Evolutionary conservation across 148 eudicot species (phyloP), one percentile per base, ranked within the genome.

Genomic region (Amaranthus hypochondriacus): DNA sequence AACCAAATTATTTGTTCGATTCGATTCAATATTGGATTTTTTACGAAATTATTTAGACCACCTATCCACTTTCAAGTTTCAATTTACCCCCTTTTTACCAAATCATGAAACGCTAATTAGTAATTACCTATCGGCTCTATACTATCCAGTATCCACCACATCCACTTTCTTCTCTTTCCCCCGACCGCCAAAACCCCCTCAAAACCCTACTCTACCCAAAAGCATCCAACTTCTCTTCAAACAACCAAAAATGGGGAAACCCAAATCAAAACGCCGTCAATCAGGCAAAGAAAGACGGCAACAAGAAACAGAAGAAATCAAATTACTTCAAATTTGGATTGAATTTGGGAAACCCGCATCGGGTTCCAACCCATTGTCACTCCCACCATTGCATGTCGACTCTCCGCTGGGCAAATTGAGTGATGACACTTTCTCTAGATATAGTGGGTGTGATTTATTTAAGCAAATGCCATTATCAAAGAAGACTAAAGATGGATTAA

Each of bases 401-500:
- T 75, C 93, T 43, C 89, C 84, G 0, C 57, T 89, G 10, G 98
- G 97, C 5, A 78, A 68, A 5, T 71, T 92, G 7, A 73, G 71
- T 3, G 93, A 80, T 5, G 77, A 78, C 43, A 77, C 88, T 4
- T 94, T 82, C 72, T 94, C 98, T 0, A 71, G 72, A 5, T 94
- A 88, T 73, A 85, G 87, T 4, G 98, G 98, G 0, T 82, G 84
- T 62, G 68, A 72, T 42, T 78, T 84, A 65, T 95, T 95, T 72
- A 75, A 76, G n/a, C 90, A 94, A 65, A 52, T 95, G 75, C 98
- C 98, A 0, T 7, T 95, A 2, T 92, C 98, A 6, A 86, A 86
- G 79, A 88, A 84, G 42, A 89, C 96, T 1, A 92, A 86, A 61
- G 89, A 89, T 71, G 98, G 98, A 51, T 77, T 95, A 80, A 78